These are phyloP conservation scores for Boletus speciosus DNA, from an alignment of 768 basidiomycete genomes.

Conservation along the genomic window DNA sequence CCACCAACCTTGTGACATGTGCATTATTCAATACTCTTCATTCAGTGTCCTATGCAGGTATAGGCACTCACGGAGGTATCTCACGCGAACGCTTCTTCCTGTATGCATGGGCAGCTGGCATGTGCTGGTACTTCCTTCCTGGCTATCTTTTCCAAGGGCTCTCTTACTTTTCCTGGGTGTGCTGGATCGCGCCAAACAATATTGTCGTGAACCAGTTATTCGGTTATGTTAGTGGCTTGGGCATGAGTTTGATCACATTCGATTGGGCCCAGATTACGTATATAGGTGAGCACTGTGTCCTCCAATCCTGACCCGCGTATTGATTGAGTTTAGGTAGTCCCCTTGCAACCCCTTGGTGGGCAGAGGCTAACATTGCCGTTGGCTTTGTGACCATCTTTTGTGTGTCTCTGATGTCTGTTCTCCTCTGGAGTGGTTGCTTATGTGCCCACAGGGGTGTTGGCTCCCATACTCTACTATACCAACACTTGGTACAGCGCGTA, in stretches of 20 bases:
- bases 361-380: conserved; percentile 62
- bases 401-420: conserved; percentile 30
- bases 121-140: conserved; percentile 57
- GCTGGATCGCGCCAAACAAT: conserved; percentile 71
- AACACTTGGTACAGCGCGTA: conserved; percentile 59
- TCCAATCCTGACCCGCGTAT: neutral
- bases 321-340: conserved; percentile 36
- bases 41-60: conserved; percentile 45
- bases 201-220: conserved; percentile 72
- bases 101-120: conserved; percentile 34
- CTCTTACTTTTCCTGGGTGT: conserved; percentile 57
- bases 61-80: conserved; percentile 43
- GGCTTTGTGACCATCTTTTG: conserved; percentile 72
- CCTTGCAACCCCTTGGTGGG: conserved; percentile 81
- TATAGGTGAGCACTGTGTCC: conserved; percentile 14
- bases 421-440: conserved; percentile 54
- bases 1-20: conserved; percentile 64
- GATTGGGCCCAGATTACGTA: conserved; percentile 71
- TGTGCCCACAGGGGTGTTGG: conserved; percentile 44
- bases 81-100: conserved; percentile 53
- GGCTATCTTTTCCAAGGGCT: conserved; percentile 71
- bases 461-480: conserved; percentile 64
- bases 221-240: conserved; percentile 51
- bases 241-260: conserved; percentile 76
- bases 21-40: conserved; percentile 75